Base-by-base conservation (phyloP, 2,329 filamentous ascomycete species). In the Curvularia sp. region DNA sequence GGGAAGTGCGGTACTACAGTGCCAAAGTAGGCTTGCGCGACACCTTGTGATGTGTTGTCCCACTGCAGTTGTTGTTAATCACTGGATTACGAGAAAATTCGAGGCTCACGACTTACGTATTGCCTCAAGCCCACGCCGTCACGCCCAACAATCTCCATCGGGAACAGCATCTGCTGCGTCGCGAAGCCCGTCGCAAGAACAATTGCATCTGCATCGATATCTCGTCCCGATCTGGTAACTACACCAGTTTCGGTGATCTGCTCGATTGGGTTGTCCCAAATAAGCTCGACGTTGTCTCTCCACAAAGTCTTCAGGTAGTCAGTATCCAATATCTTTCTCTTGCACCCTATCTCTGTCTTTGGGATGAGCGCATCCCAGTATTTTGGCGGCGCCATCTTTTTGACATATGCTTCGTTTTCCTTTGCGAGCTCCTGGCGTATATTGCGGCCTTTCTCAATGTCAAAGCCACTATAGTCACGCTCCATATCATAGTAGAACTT, bases 151-250 rank as follows among this genome's bases (percentile, higher is more conserved):
- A 84, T 82, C 32, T 82, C 73, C 72, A 84, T 78, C 0, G 80
- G 81, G 32, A 75, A 79, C 4, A 84, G 64, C 54, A 81, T 77
- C 49, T 79, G 79, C 49, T 80, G 78, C 1, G 82, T 82, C 43
- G 80, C 75, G 46, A 83, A 84, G 0, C 82, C 82, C 28, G 78
- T 82, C 0, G 82, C 82, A 2, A 83, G 74, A 8, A 84, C 68
- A 53, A 84, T 81, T 3, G 72, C 80, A 67, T 82, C 80, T 0
- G 80, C 80, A n/a, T 70, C 53, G 23, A 81, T 62, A 18, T 77
- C 63, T 1, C 72, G 65, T 1, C 80, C 80, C 25, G 71, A 74
- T 36, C 65, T 68, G 9, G 80, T 81, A 19, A 68, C 61, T 5
- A 82, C 77, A 0, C 79, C 80, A 12, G 57, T 55, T 12, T 73